Evolutionary conservation across 768 basidiomycete species (phyloP), one percentile per base, ranked within the genome.

Genomic region (Terana coerulea): DNA sequence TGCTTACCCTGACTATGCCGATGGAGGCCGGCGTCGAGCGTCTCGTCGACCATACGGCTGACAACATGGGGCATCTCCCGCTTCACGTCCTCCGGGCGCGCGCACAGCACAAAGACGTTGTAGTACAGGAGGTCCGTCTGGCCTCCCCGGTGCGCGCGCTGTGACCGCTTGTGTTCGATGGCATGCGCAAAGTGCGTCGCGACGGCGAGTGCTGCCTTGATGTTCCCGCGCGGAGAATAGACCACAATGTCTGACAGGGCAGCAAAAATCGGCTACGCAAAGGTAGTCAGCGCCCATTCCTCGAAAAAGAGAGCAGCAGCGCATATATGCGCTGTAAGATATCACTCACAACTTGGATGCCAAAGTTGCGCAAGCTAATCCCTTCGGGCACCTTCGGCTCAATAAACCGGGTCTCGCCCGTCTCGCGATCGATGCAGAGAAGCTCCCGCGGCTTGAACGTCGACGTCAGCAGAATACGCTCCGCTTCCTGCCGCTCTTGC

Each of bases 201-300:
- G 29, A 88, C 74, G 21, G 75, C 69, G 36, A 82, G 61, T 0
- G 86, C 79, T n/a, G 73, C 62, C 21, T 76, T 73, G 0, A 74
- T 73, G 30, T 69, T 63, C 10, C 90, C 89, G n/a, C n/a, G 29
- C 7, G 89, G 89, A 12, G 89, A 91, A 68, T 94, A 95, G 24
- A 95, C 72, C 55, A 94, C 84, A 31, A 95, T 83, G 60, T 95
- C 93, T 39, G 90, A 91, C n/a, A 95, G 73, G 6, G 90, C 86
- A 1, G 86, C 84, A 59, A 90, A 91, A 51, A 94, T 87, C 37
- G 88, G 82, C 90, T 91, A 42, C 21, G 40, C 6, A 19, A 39
- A 30, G 30, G 17, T 4, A 11, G 22, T 52, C 55, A 47, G 36
- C 48, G 14, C n/a, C 17, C 41, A 25, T 49, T 41, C 48, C 26